Conservation (phyloP, 148 eudicot genomes). For the Cornus controversa region DNA sequence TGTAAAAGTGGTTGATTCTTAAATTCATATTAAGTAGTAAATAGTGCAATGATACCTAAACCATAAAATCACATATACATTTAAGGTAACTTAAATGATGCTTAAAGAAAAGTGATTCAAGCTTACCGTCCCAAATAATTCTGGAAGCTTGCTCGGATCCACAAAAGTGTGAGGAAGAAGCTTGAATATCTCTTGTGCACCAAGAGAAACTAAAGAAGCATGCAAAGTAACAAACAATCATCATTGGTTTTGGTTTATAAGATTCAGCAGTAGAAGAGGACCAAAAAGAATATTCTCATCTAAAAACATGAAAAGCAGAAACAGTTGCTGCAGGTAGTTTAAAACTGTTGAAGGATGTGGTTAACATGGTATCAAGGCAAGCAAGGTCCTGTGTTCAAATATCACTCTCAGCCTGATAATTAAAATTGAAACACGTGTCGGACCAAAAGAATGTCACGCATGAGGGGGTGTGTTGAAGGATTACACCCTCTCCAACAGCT, state of each 20-base stretch:
- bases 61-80: background rate
- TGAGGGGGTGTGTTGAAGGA: too few relatives aligned
- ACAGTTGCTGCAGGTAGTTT: background rate
- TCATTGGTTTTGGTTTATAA: background rate
- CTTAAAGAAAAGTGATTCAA: conserved; percentile 6
- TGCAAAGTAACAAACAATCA: background rate
- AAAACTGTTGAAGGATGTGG: too few relatives aligned
- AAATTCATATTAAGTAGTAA: background rate
- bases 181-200: conserved; percentile 94
- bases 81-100: background rate
- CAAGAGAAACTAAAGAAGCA: conserved; percentile 71
- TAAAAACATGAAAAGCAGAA: background rate
- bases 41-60: background rate
- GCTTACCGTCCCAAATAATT: conserved; percentile 67
- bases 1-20: background rate
- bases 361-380: too few relatives aligned
- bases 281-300: background rate
- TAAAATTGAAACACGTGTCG: too few relatives aligned
- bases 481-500: too few relatives aligned
- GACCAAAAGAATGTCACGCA: too few relatives aligned
- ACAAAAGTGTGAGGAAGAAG: conserved; percentile 94
- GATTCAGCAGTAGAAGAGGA: background rate
- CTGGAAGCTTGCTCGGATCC: conserved; percentile 75
- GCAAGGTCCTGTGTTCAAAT: too few relatives aligned
- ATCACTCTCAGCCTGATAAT: too few relatives aligned